A percentile compares a stretch with the other conserved stretches of the same genome.
Conservation (phyloP, 1,284 basidiomycete species). For the Tylopilus sp. region DNA sequence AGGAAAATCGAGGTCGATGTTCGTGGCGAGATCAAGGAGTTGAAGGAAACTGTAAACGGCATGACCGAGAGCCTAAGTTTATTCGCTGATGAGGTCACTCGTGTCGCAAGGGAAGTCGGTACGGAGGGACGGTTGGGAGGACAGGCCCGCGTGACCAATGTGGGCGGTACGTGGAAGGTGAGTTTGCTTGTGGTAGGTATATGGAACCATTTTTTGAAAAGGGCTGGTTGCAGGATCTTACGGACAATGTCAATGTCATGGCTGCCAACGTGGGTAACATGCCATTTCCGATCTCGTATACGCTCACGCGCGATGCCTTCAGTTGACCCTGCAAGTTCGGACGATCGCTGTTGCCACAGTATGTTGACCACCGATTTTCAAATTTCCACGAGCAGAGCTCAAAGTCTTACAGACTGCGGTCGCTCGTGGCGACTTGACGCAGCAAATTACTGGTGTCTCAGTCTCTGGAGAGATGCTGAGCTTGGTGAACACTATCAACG, state of each 20-base stretch:
- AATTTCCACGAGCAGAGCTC: conserved; percentile 6
- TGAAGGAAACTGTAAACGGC: conserved; percentile 90
- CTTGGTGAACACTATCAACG: conserved; percentile 94
- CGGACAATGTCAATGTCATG: conserved; percentile 95
- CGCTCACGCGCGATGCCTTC: conserved; percentile 21
- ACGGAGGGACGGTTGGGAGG: conserved; percentile 92
- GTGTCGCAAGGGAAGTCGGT: conserved; percentile 91
- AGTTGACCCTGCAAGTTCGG: conserved; percentile 95
- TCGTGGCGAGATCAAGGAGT: conserved; percentile 90
- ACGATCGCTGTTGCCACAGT: conserved; percentile 94
- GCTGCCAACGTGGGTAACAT: conserved; percentile 74
- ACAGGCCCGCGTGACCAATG: conserved; percentile 89
- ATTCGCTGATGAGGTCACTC: conserved; percentile 91
- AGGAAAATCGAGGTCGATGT: conserved; percentile 94
- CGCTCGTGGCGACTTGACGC: conserved; percentile 92
- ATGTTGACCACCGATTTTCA: neutral
- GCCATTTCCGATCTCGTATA: neutral
- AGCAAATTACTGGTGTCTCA: conserved; percentile 93
- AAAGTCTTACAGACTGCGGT: conserved; percentile 79
- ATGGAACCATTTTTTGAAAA: conserved; percentile 6
- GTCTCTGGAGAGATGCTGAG: conserved; percentile 97
- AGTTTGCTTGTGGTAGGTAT: conserved; percentile 41
- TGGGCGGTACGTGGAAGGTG: conserved; percentile 97
- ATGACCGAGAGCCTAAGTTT: conserved; percentile 92
- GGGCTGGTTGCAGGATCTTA: conserved; percentile 70